Percentiles rank a stretch among this genome's conserved stretches.
phyloP scores from a whole-genome alignment of 2,329 filamentous ascomycete species.

The Clonostachys rhizophaga region DNA sequence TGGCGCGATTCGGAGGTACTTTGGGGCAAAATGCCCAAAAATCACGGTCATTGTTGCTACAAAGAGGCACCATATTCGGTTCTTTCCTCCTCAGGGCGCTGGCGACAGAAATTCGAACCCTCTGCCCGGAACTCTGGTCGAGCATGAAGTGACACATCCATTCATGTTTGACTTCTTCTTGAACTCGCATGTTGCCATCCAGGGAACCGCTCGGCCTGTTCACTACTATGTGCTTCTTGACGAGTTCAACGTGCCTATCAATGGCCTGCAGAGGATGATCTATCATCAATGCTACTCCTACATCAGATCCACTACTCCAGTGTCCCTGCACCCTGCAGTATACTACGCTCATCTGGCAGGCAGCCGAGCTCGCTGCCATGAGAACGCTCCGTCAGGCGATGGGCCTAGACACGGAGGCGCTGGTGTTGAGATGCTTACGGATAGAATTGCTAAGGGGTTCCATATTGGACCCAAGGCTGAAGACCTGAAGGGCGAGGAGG shows the following conservation, averaged over 20 bases:
- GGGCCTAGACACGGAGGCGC: slow-evolving; percentile 38
- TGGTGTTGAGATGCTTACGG: slow-evolving; percentile 30
- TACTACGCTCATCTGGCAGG: slow-evolving; percentile 95
- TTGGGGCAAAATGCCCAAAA: slow-evolving; percentile 55
- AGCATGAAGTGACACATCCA: slow-evolving; percentile 84
- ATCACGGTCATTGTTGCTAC: slow-evolving; percentile 85
- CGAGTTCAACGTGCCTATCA: slow-evolving; percentile 63
- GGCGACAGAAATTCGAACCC: slow-evolving; percentile 76
- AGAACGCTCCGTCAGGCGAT: slow-evolving; percentile 42
- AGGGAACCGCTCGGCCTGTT: slow-evolving; percentile 88
- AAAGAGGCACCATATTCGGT: slow-evolving; percentile 91
- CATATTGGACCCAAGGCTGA: slow-evolving; percentile 9
- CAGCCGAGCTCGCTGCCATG: slow-evolving; percentile 73
- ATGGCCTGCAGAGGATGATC: slow-evolving; percentile 78
- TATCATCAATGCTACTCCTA: slow-evolving; percentile 97
- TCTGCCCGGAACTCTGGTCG: slow-evolving; percentile 81
- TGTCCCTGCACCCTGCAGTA: slow-evolving; percentile 82
- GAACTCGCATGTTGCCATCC: slow-evolving; percentile 67
- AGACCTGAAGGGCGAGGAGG: slow-evolving; percentile 12
- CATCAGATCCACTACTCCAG: slow-evolving; percentile 83
- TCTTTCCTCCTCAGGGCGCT: slow-evolving; percentile 63
- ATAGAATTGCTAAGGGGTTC: slow-evolving; percentile 32
- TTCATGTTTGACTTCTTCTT: slow-evolving; percentile 85
- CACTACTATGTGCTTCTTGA: slow-evolving; percentile 90
- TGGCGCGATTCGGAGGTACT: slow-evolving; percentile 57